Evolutionary conservation across 805 yeast genomes (phyloP), one percentile per base, ranked within the genome.

Genomic region (Hanseniaspora thailandica): DNA sequence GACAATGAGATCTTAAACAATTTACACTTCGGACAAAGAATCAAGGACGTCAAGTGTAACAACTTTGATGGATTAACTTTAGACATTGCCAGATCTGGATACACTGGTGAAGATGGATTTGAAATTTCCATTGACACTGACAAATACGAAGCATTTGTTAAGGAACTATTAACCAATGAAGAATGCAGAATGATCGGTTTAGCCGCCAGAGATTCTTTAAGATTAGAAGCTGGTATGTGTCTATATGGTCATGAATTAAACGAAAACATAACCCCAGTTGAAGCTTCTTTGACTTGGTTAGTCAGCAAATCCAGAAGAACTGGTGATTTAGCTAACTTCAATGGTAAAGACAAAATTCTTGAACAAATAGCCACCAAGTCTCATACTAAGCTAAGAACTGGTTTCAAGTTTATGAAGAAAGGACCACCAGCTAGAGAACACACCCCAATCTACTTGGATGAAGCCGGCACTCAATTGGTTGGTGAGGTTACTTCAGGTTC

Each of bases 141-240:
- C 50, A 65, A 73, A 22, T 82, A 90, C 1, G 65, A 70, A 30
- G 78, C 75, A 1, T 78, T 93, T 59, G 80, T 93, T 43, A 69
- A 76, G 55, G 71, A 76, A 6, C 68, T 87, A 48, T 67, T 86
- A 41, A 74, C 76, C 38, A 79, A 63, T 54, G 76, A 75, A 3
- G 65, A 71, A 12, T 86, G 87, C 46, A 79, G 78, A 65, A 95
- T 96, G 36, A 86, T 88, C 60, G 98, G 98, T 4, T 77, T 93
- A 49, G 98, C 97, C n/a, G 97, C 98, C 2, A 81, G 98, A 68
- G 98, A 93, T 67, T 86, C 97, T 10, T 74, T 93, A 59, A 79
- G 98, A 63, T 71, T 93, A 50, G 98, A 93, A 71, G 98, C 98
- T 4, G 98, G 98, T 31, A 86, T 93, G 96, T 93, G 98, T 69